Percentiles rank a stretch among this genome's conserved stretches.
These are phyloP conservation scores for Trichopus zeylanicus DNA, from an alignment of 116 monocot species.

Conservation along the genomic window DNA sequence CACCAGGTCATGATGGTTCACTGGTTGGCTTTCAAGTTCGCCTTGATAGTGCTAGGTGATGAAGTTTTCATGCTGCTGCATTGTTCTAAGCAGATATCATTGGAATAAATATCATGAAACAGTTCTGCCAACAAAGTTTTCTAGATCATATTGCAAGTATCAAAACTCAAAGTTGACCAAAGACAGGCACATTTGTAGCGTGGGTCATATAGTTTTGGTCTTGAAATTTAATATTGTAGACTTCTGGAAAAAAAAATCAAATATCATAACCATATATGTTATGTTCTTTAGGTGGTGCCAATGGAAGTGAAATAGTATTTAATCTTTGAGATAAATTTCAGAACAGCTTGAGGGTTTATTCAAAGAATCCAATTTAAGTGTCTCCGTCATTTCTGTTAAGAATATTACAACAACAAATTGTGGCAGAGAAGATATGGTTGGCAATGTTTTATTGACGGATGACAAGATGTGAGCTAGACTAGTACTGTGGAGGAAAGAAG, in stretches of 20 bases:
- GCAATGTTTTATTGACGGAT: neutral
- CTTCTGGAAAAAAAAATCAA: neutral
- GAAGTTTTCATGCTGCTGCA: neutral
- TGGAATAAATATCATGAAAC: neutral
- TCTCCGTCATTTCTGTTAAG: neutral
- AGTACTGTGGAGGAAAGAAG: no score
- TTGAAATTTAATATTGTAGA: no score
- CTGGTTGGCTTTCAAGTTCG: slow-evolving; percentile 96
- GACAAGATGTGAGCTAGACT: neutral
- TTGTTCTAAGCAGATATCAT: neutral
- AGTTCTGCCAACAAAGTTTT: no score
- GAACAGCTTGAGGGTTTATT: neutral
- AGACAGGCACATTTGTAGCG: no score
- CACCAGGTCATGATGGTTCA: slow-evolving; percentile 60
- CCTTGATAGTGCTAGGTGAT: slow-evolving; percentile 87
- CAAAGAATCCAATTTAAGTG: neutral
- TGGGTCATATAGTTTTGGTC: no score
- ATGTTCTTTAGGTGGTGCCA: no score
- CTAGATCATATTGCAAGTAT: no score
- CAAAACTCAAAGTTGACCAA: no score
- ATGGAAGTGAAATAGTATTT: neutral
- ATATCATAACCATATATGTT: neutral
- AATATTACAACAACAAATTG: no score
- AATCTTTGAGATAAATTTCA: neutral
- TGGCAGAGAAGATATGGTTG: no score